phyloP scores from a whole-genome alignment of 169 alveolate genomes.

The Fabrea salina region DNA sequence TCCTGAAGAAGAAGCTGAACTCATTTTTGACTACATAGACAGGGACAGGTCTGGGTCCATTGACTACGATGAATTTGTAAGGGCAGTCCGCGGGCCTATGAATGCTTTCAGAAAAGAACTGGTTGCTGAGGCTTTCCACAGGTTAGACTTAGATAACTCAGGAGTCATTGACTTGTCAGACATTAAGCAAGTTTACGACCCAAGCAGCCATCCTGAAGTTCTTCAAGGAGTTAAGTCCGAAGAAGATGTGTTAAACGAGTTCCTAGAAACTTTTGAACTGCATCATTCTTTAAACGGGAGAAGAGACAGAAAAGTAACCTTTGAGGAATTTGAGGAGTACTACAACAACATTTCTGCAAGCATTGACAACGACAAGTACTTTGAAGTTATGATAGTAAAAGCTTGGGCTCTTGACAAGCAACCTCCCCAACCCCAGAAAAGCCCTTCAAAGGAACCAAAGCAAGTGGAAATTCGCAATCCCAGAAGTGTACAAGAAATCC shows the following conservation, averaged over 20 bases:
- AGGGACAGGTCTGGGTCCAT: conserved; percentile 33
- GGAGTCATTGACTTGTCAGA: conserved; percentile 47
- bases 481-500: no score
- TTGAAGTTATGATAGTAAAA: conserved; percentile 60
- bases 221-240: conserved; percentile 58
- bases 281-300: conserved; percentile 39
- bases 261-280: conserved; percentile 63
- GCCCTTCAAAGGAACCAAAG: not conserved
- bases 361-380: conserved; percentile 72
- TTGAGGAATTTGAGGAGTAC: conserved; percentile 71
- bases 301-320: conserved; percentile 46
- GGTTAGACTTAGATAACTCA: conserved; percentile 48
- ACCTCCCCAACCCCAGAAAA: not conserved
- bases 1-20: conserved; percentile 4
- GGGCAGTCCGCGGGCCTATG: conserved; percentile 51
- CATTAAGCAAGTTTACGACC: conserved; percentile 45
- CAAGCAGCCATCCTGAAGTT: conserved; percentile 75
- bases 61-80: conserved; percentile 52
- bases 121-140: conserved; percentile 52
- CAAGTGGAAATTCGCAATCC: not conserved
- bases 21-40: not conserved
- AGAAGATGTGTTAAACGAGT: conserved; percentile 66
- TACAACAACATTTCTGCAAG: conserved; percentile 65
- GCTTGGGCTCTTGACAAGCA: conserved; percentile 59
- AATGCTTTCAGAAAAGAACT: conserved; percentile 42